Base-by-base conservation (phyloP, 371 early-diverging fungal genomes). In the Coemansia sp. region DNA sequence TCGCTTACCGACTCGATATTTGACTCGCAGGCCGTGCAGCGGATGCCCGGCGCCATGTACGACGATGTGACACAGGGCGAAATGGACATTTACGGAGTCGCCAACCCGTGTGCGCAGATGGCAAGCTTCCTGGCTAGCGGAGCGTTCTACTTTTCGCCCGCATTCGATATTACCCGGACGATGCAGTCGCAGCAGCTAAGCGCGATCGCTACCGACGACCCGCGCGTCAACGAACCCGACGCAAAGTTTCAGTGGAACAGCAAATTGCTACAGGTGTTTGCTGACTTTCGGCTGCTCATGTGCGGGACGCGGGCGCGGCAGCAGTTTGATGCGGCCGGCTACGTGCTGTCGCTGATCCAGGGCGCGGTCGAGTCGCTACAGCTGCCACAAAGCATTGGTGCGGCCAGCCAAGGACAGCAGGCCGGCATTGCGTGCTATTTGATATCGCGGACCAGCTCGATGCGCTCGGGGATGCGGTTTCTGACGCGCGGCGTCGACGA, bases 401-500 rank as follows among this genome's bases (percentile, higher is more conserved):
- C 53, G 38, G 26, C 12, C 2, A 36, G 4, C 7, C 1, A 36
- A 8, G 33, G 40, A 10, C 1, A 5, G 10, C 31, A 45, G 8
- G 2, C 59, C 12, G 36, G 77, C 66, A 6, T 57, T 59, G 58
- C 65, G 33, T 43, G 95, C 35, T 86, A 89, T 2, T 79, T 99
- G 31, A 87, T 99, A 41, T 97, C 97, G 26, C 85, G 99, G 60
- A 81, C 98, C 61, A 92, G 94, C 68, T 93, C 93, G 72, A 88
- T 91, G 75, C 86, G 98, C 55, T 94, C 95, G n/a, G 91, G 92
- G 2, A 95, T 98, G 38, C 87, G 99, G 54, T 99, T 91, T 76
- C 90, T 92, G 72, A 88, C 96, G 0, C 85, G 99, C 57, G 99
- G 99, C 7, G 87, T 97, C 31, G 94, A 99, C 71, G 95, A 97